Conservation (phyloP, 179 eudicot genomes). For the Sideroxylon spinosum region DNA sequence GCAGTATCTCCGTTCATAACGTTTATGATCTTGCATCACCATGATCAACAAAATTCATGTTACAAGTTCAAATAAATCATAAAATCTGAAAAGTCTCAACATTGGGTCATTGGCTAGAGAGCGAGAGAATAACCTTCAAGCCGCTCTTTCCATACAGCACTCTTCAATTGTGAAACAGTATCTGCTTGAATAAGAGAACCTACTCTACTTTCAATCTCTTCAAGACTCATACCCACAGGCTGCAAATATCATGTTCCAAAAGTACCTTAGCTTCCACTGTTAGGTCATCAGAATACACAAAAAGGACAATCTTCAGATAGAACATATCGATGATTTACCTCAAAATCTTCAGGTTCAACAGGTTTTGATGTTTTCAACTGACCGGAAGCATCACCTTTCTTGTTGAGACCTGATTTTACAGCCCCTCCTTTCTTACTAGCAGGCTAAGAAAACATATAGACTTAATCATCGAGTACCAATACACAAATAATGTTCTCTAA, state of each 20-base stretch:
- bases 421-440: constrained; percentile 64
- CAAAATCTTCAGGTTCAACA: constrained; percentile 83
- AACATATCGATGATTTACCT: constrained; percentile 41
- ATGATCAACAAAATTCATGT: not conserved
- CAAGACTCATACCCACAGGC: constrained; percentile 96
- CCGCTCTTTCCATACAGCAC: constrained; percentile 94
- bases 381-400: constrained; percentile 68
- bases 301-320: not conserved
- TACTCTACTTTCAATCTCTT: constrained; percentile 87
- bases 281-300: not conserved
- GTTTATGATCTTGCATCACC: not conserved
- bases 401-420: constrained; percentile 50
- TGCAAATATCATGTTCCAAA: constrained; percentile 32
- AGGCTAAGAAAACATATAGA: constrained; percentile 35
- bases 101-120: no score
- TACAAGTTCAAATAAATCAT: not conserved
- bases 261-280: not conserved
- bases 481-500: not conserved
- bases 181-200: constrained; percentile 78
- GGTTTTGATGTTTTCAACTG: constrained; percentile 52
- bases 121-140: constrained; percentile 70
- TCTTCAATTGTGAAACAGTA: constrained; percentile 74
- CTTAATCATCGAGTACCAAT: not conserved
- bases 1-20: not conserved
- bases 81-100: not conserved